Percentiles rank a stretch among this genome's conserved stretches.
Evolutionary conservation across 352 stramenopile genomes (phyloP).

Genomic region (Stephanocyclus meneghinianus): DNA sequence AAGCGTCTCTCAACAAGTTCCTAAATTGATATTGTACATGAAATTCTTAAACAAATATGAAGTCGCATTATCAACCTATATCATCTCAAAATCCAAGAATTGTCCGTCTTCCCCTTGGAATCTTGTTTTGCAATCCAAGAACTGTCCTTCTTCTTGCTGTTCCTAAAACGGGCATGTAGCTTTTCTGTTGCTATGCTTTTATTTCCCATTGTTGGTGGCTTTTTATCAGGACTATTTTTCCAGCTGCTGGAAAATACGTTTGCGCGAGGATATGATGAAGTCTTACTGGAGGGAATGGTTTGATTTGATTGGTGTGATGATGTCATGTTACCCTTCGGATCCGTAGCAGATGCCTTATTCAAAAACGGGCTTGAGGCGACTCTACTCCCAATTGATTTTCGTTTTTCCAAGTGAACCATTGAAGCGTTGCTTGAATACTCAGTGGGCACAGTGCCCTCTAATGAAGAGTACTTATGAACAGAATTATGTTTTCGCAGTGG

Average conservation of each 20-base stretch:
- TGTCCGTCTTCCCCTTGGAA: constrained; percentile 2
- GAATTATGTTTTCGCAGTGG: background rate
- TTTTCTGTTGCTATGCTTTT: constrained; percentile 14
- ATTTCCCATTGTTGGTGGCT: background rate
- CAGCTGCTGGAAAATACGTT: constrained; percentile 7
- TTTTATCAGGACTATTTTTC: constrained; percentile 4
- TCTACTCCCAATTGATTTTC: background rate
- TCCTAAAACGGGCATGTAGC: background rate
- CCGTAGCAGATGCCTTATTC: background rate
- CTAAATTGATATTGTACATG: too few species aligned
- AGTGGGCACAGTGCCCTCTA: background rate
- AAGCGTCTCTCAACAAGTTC: too few species aligned
- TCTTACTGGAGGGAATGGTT: background rate
- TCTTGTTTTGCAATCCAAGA: background rate
- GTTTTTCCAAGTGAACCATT: background rate
- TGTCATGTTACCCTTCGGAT: background rate
- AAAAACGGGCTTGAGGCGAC: constrained; percentile 18
- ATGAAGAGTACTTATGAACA: background rate
- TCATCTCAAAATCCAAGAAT: background rate
- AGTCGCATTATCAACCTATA: background rate
- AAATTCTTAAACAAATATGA: too few species aligned
- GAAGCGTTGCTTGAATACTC: background rate
- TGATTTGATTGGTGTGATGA: constrained; percentile 4
- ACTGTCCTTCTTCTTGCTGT: background rate
- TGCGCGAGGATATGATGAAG: background rate